Base-by-base conservation (phyloP, 768 basidiomycete genomes). In the Lyophyllum atratum region DNA sequence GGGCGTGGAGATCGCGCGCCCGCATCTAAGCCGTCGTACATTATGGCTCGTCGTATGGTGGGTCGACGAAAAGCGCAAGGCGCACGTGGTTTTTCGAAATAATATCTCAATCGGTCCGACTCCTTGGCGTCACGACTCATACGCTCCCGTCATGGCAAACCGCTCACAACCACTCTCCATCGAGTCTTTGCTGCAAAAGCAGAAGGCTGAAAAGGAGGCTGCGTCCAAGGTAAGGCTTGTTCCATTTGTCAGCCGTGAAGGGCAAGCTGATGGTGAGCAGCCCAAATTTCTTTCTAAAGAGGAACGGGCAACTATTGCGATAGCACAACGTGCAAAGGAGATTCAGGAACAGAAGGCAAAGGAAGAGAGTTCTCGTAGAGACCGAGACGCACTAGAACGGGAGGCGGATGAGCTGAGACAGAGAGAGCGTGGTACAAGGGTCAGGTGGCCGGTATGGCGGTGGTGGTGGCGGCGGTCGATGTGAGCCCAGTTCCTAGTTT, bases 211-310 rank as follows among this genome's bases (percentile, higher is more conserved):
- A 69, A 93, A 89, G 66, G 94, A 97, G 58, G 91, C 90, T 1
- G 91, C 93, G 48, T 77, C 94, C 49, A 97, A 93, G 83, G 95
- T 93, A n/a, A 34, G 37, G 17, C 21, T 29, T 15, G 39, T 11
- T 58, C 48, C 59, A 11, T 43, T 21, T 59, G 3, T 17, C 6
- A 49, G 55, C 34, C 34, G 52, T 47, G 44, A 45, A 37, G 19
- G 5, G 31, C 37, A 54, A 3, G 17, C 46, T 49, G 15, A 54
- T 37, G 60, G 42, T 59, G 48, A 55, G 31, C 72, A 98, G 95
- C 96, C 96, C 33, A 96, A 86, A 72, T 98, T 98, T 77, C 79
- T 98, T 14, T 85, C 92, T 2, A 98, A 92, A 73, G 92, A 95
- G 62, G 92, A 97, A 66, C 85, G 96, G 48, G 93, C 92, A 17